Base-by-base conservation (phyloP, 2,329 filamentous ascomycete genomes). In the Plenodomus tracheiphilus region DNA sequence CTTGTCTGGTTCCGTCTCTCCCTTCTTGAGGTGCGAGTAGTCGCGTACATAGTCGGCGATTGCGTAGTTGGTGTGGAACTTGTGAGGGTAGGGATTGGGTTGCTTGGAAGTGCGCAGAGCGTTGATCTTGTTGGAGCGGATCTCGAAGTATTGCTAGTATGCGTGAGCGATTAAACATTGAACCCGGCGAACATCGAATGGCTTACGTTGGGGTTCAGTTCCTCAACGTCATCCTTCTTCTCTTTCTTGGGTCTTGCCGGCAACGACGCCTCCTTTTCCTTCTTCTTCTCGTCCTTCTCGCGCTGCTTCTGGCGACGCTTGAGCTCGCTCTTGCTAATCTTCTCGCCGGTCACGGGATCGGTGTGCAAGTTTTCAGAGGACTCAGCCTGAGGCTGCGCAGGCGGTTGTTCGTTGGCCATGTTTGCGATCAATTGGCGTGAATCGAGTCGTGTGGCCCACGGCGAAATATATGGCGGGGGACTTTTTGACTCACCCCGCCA, bases 261-360 rank as follows among this genome's bases (percentile, higher is more conserved):
- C 51, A 85, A 80, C 42, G 84, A 80, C 43, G 89, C 88, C 21
- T 85, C 88, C 81, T 91, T 93, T 77, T 91, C 85, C 63, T 85
- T 88, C 81, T 91, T 93, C 78, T 91, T 85, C 65, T 86, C 85
- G 87, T 96, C 97, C 78, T 91, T 89, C 61, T 88, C 88, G 61
- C 93, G 87, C 71, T 87, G 82, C 89, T 99, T 99, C 79, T 92
- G 85, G 68, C 93, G 86, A 80, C 90, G 93, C 90, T 99, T 99
- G 74, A 97, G 60, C 59, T 80, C 77, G 49, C 68, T 74, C 75
- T 79, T 80, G 69, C 75, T 77, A 46, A 86, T 80, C 67, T 75
- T 86, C 78, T 99, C 94, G 66, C 94, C 94, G 13, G 94, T 97
- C 57, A 92, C 90, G 69, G 95, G 90, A 74, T 99, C 94, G 42